A percentile compares a stretch with the other conserved stretches of the same genome.
These are phyloP conservation scores for Colletotrichum coccodes DNA, from an alignment of 2,329 filamentous ascomycete genomes.

Conservation along the genomic window DNA sequence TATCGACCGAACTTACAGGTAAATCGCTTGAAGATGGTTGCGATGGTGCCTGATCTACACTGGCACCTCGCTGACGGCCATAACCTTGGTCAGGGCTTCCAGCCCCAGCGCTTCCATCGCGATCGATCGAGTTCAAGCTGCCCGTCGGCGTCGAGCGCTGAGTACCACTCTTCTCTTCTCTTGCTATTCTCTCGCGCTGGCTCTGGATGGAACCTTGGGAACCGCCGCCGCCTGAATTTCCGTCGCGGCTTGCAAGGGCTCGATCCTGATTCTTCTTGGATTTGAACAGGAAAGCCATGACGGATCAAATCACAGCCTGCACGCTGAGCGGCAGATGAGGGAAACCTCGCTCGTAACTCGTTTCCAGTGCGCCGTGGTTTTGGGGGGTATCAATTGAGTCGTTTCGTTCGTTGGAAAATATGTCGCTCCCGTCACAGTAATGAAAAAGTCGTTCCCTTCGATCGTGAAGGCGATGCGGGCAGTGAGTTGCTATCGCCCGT, in stretches of 20 bases:
- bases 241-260: constrained; percentile 65
- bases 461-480: constrained; percentile 16
- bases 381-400: constrained; percentile 15
- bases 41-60: constrained; percentile 57
- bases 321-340: constrained; percentile 43
- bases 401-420: constrained; percentile 10
- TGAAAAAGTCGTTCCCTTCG: background rate
- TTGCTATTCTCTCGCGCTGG: constrained; percentile 42
- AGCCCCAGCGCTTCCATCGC: constrained; percentile 64
- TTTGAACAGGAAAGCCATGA: constrained; percentile 86
- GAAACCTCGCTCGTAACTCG: constrained; percentile 24
- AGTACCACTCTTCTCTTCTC: constrained; percentile 64
- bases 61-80: constrained; percentile 63
- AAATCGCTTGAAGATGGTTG: constrained; percentile 45
- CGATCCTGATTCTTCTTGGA: constrained; percentile 81
- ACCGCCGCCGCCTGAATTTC: constrained; percentile 45
- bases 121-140: constrained; percentile 79
- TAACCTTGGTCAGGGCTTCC: constrained; percentile 74
- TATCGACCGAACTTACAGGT: constrained; percentile 52
- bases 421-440: constrained; percentile 7
- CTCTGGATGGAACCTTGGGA: constrained; percentile 61
- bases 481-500: constrained; percentile 16
- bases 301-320: constrained; percentile 50
- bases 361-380: constrained; percentile 33
- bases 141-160: constrained; percentile 79